Conservation (phyloP, 2,329 filamentous ascomycete species). For the Metarhizium humberi region DNA sequence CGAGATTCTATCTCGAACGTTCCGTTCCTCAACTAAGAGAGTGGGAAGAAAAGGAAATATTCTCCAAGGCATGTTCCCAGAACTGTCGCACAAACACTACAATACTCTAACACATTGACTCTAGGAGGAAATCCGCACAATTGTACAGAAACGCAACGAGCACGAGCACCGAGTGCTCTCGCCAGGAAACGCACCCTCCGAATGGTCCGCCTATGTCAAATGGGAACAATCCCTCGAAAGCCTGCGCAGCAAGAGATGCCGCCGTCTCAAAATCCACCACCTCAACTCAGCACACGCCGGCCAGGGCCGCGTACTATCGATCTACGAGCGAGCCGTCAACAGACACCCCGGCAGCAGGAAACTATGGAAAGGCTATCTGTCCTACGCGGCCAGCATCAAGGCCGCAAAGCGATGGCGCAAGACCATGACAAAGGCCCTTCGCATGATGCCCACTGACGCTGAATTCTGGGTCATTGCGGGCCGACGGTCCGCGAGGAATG, state of each 20-base stretch:
- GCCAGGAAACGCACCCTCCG: conserved; percentile 63
- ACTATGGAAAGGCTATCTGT: conserved; percentile 86
- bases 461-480: conserved; percentile 84
- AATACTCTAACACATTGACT: background rate
- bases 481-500: conserved; percentile 65
- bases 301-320: conserved; percentile 76
- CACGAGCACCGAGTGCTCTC: conserved; percentile 88
- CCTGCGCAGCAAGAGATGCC: conserved; percentile 73
- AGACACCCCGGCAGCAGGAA: conserved; percentile 74
- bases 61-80: conserved; percentile 53
- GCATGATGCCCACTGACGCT: conserved; percentile 75
- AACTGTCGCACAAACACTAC: background rate
- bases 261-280: conserved; percentile 66
- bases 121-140: conserved; percentile 80
- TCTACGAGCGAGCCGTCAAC: conserved; percentile 77
- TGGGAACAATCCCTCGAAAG: conserved; percentile 64
- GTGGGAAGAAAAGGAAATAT: conserved; percentile 86
- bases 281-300: conserved; percentile 58
- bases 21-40: conserved; percentile 87
- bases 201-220: conserved; percentile 76
- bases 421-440: conserved; percentile 58
- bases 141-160: conserved; percentile 83
- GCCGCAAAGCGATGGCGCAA: conserved; percentile 57
- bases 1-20: conserved; percentile 88
- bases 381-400: conserved; percentile 63